Percentiles rank a stretch among this genome's conserved stretches.
Evolutionary conservation across 257 asterid species (phyloP).

Genomic region (Hygrophila difformis): DNA sequence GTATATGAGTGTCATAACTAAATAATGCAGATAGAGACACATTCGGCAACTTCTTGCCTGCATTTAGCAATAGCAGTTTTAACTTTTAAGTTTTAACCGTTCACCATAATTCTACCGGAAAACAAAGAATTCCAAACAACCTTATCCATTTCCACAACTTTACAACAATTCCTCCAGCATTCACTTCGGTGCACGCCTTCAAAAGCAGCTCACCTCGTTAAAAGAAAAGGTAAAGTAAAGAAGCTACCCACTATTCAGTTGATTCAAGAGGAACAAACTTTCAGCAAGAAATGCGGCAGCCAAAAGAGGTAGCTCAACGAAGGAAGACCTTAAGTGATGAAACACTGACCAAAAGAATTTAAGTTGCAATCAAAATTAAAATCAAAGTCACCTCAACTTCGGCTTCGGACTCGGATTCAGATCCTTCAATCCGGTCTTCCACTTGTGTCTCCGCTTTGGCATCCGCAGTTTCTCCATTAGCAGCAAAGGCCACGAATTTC

Average conservation of each 20-base stretch:
- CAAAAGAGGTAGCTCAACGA: constrained; percentile 7
- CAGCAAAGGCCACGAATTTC: constrained; percentile 26
- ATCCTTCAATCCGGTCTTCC: constrained; percentile 24
- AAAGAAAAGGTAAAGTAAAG: neutral
- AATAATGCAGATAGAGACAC: too few species aligned
- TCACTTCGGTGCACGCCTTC: neutral
- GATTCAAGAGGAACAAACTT: neutral
- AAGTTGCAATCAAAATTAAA: neutral
- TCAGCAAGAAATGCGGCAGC: neutral
- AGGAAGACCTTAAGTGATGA: neutral
- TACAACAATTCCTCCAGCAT: constrained; percentile 2
- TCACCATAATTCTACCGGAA: too few species aligned
- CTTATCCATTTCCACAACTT: neutral
- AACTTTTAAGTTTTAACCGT: too few species aligned
- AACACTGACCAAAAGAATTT: neutral
- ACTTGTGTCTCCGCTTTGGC: constrained; percentile 37
- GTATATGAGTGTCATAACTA: too few species aligned
- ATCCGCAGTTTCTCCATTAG: constrained; percentile 39
- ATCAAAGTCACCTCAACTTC: constrained; percentile 37
- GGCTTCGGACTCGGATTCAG: constrained; percentile 26
- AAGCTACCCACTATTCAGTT: neutral
- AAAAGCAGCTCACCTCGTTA: neutral
- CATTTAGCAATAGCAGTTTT: too few species aligned
- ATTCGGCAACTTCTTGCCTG: too few species aligned
- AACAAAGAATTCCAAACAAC: neutral